Evolutionary conservation across 1,139 yeast genomes (phyloP).

Genomic region (Taiozyma sp.): DNA sequence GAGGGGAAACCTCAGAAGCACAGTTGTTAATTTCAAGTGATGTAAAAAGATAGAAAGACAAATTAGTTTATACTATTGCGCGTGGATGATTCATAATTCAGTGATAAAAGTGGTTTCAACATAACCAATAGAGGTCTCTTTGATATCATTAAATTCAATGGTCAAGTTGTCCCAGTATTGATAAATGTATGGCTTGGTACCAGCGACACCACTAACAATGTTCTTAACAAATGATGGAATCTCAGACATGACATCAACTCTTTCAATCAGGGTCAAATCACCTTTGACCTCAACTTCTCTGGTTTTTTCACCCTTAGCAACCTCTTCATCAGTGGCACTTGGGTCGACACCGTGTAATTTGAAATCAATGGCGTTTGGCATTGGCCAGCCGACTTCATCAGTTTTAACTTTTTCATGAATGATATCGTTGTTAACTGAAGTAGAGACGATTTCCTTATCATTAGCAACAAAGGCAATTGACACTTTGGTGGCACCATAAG

Average conservation of each 20-base stretch:
- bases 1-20: background rate
- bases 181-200: slow-evolving; percentile 91
- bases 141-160: slow-evolving; percentile 32
- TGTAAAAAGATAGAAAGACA: background rate
- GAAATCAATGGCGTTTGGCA: slow-evolving; percentile 67
- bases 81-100: slow-evolving; percentile 23
- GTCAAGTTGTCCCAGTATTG: slow-evolving; percentile 66
- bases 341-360: slow-evolving; percentile 46
- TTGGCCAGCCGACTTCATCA: slow-evolving; percentile 92
- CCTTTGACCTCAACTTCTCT: slow-evolving; percentile 47
- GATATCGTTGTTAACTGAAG: slow-evolving; percentile 63
- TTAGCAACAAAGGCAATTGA: slow-evolving; percentile 71
- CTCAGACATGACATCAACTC: slow-evolving; percentile 97
- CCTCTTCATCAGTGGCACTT: slow-evolving; percentile 35
- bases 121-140: slow-evolving; percentile 68
- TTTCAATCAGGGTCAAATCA: slow-evolving; percentile 63
- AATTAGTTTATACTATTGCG: background rate
- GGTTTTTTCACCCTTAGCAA: slow-evolving; percentile 28
- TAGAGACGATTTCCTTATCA: slow-evolving; percentile 58
- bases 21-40: background rate
- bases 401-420: slow-evolving; percentile 53
- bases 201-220: slow-evolving; percentile 91
- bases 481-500: slow-evolving; percentile 81
- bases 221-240: slow-evolving; percentile 91
- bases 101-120: slow-evolving; percentile 80